Evolutionary conservation across 805 yeast genomes (phyloP).

Genomic region (Ogataea salicorniae): DNA sequence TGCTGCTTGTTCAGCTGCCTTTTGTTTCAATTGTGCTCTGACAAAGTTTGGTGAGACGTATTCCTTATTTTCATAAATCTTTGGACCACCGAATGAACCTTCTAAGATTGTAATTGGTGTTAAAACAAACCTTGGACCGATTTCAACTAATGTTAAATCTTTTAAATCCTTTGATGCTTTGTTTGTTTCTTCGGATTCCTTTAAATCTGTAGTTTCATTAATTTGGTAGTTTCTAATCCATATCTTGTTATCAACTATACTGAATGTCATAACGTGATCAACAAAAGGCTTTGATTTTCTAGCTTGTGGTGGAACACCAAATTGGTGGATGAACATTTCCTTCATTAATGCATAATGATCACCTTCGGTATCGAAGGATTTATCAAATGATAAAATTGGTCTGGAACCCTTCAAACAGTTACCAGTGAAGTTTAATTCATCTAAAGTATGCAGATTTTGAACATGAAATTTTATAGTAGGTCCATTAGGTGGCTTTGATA

Average conservation of each 20-base stretch:
- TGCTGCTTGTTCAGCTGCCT: conserved; percentile 74
- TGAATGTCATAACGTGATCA: conserved; percentile 92
- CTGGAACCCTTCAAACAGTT: conserved; percentile 94
- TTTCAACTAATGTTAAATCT: conserved; percentile 79
- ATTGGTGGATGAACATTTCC: conserved; percentile 74
- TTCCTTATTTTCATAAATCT: conserved; percentile 94
- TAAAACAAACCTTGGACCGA: conserved; percentile 94
- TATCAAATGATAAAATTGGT: conserved; percentile 87
- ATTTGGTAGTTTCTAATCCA: conserved; percentile 97
- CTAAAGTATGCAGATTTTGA: conserved; percentile 93
- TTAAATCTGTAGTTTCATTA: conserved; percentile 55
- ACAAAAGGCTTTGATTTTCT: conserved; percentile 91
- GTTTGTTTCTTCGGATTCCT: conserved; percentile 35
- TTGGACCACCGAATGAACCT: conserved; percentile 97
- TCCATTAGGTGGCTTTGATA: conserved; percentile 96
- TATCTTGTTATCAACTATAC: conserved; percentile 86
- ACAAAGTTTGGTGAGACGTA: conserved; percentile 94
- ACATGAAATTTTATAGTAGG: conserved; percentile 92
- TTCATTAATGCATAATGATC: conserved; percentile 69
- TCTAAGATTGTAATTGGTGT: conserved; percentile 88
- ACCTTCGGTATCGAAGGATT: conserved; percentile 57
- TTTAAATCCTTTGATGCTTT: conserved; percentile 33
- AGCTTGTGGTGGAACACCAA: conserved; percentile 94
- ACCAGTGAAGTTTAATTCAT: conserved; percentile 94
- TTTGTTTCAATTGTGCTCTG: conserved; percentile 80